phyloP scores from a whole-genome alignment of 2,329 filamentous ascomycete genomes.

The Grosmannia huntii region DNA sequence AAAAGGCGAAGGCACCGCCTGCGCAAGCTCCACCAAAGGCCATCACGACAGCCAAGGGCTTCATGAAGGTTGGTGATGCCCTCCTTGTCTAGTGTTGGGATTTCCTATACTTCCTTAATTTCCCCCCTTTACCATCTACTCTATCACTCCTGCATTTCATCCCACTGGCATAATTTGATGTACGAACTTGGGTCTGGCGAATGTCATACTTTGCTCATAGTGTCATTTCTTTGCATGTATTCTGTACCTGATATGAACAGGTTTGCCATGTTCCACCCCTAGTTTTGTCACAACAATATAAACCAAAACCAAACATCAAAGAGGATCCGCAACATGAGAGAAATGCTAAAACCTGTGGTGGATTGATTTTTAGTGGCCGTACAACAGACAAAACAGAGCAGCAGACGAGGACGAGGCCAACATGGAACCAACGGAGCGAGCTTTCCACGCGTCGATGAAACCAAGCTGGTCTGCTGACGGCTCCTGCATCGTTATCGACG shows the following conservation, averaged over 20 bases:
- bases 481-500: constrained; percentile 31
- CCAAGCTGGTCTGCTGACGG: constrained; percentile 69
- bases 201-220: neutral
- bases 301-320: neutral
- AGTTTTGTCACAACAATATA: constrained; percentile 17
- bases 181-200: neutral
- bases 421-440: constrained; percentile 50
- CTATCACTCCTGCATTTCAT: neutral
- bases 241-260: neutral
- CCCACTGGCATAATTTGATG: neutral
- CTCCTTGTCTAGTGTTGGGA: constrained; percentile 22
- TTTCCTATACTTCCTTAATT: neutral
- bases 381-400: constrained; percentile 64
- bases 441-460: constrained; percentile 61
- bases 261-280: constrained; percentile 16
- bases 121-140: neutral
- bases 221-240: neutral
- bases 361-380: constrained; percentile 63
- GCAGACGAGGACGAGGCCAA: constrained; percentile 47
- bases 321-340: constrained; percentile 12
- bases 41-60: constrained; percentile 46
- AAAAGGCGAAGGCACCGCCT: constrained; percentile 49
- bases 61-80: constrained; percentile 70
- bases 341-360: constrained; percentile 23
- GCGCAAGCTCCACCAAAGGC: constrained; percentile 36